Percentiles rank a stretch among this genome's conserved stretches.
These are phyloP conservation scores for Polyporus arcularius DNA, from an alignment of 768 basidiomycete genomes.

Conservation along the genomic window DNA sequence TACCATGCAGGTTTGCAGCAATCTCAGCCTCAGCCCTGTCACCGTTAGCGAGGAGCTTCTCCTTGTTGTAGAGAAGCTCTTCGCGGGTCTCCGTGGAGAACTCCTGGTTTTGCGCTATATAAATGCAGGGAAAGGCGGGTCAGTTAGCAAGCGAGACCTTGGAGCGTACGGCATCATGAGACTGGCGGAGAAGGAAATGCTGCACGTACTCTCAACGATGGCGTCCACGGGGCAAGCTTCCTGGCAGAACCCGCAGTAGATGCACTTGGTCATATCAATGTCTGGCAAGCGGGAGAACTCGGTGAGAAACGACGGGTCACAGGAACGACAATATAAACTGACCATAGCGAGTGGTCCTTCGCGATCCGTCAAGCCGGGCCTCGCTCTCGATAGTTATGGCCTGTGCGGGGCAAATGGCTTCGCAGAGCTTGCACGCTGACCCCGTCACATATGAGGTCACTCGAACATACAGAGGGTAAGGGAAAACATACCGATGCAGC, in stretches of 20 bases:
- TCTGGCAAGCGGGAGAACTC: slow-evolving; percentile 46
- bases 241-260: slow-evolving; percentile 99
- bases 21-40: slow-evolving; percentile 97
- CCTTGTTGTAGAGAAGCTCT: slow-evolving; percentile 98
- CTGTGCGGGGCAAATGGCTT: slow-evolving; percentile 98
- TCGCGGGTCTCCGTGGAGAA: slow-evolving; percentile 98
- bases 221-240: slow-evolving; percentile 99
- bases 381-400: slow-evolving; percentile 99
- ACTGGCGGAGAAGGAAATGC: not conserved
- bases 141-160: not conserved
- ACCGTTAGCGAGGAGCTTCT: slow-evolving; percentile 95
- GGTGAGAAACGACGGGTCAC: slow-evolving; percentile 13
- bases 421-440: slow-evolving; percentile 96
- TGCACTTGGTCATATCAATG: slow-evolving; percentile 99
- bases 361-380: slow-evolving; percentile 90
- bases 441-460: slow-evolving; percentile 4
- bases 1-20: slow-evolving; percentile 88
- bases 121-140: not conserved
- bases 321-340: slow-evolving; percentile 9
- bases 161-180: slow-evolving; percentile 1
- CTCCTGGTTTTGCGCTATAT: slow-evolving; percentile 91
- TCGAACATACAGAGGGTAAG: not conserved
- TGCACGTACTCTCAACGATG: slow-evolving; percentile 89
- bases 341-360: slow-evolving; percentile 98
- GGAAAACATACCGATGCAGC: slow-evolving; percentile 85